Base-by-base conservation (phyloP, 1,139 yeast species). In the Pichia cactophila region DNA sequence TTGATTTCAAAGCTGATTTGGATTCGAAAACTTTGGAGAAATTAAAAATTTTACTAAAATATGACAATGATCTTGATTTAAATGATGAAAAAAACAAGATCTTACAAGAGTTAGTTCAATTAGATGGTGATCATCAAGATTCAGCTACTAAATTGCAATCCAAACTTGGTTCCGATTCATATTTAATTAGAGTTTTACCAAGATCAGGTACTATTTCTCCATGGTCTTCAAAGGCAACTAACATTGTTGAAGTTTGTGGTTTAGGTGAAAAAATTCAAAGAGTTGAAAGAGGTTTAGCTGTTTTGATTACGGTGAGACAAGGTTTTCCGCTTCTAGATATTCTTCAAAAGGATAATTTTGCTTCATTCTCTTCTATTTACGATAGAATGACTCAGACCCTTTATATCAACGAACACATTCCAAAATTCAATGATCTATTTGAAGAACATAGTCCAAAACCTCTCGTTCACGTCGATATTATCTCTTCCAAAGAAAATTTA, bases 201-300 rank as follows among this genome's bases (percentile, higher is more conserved):
- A 81, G 98, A 67, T 75, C 92, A 10, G 98, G 98, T 53, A 92
- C 98, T 26, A 89, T 92, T 57, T 90, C 97, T 28, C 98, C 98
- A 35, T 94, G 99, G 99, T 88, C 97, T 17, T 90, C 98, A 17
- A 94, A 94, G 70, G 99, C 99, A 37, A 90, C 98, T 43, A 92
- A 92, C 68, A 94, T 94, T 58, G 79, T 94, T 46, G 80, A 81
- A 51, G 95, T 86, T 47, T 88, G 97, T 70, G 97, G 97, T 7
- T 75, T 92, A 53, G 76, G 75, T 41, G 74, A 74, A 16, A 77
- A 75, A 53, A 75, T 92, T 43, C 86, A 81, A 61, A 78, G 98
- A 59, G 82, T 94, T 50, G 99, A 94, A 72, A 80, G 98, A 62
- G 98, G 98, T 51, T 61, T 84, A 56, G 82, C 94, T 8, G 70